These are phyloP conservation scores for Pythium chondricola DNA, from an alignment of 352 stramenopile genomes.

Conservation along the genomic window DNA sequence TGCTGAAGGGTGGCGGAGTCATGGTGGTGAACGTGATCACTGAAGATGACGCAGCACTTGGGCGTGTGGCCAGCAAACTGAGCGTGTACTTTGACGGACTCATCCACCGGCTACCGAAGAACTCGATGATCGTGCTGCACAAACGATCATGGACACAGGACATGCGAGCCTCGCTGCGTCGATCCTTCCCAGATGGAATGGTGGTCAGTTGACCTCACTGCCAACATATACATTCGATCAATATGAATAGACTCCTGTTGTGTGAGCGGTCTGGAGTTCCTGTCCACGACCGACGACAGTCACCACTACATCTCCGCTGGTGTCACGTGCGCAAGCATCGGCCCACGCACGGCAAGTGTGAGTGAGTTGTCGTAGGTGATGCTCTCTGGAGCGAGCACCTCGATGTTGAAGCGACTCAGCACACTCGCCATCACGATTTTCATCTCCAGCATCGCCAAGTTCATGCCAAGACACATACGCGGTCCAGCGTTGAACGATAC, in stretches of 20 bases:
- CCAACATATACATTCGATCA: too few species aligned
- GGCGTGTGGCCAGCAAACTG: conserved; percentile 12
- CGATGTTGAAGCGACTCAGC: conserved; percentile 51
- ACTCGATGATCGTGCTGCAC: conserved; percentile 8
- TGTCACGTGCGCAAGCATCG: conserved; percentile 2
- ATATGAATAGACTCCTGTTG: too few species aligned
- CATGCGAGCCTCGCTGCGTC: too few species aligned
- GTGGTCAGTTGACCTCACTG: too few species aligned
- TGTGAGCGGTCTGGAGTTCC: too few species aligned
- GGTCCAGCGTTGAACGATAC: conserved; percentile 55
- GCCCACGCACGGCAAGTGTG: conserved; percentile 42
- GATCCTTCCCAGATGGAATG: too few species aligned
- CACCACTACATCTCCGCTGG: background rate
- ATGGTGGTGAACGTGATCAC: conserved; percentile 60
- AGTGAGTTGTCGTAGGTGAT: conserved; percentile 38
- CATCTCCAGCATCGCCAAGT: conserved; percentile 73
- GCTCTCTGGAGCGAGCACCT: conserved; percentile 20
- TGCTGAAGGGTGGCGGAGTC: conserved; percentile 28
- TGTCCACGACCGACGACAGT: too few species aligned
- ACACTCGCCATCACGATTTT: conserved; percentile 56
- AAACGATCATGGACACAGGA: too few species aligned
- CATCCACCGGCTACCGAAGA: background rate
- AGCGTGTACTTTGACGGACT: background rate
- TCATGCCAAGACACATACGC: conserved; percentile 42
- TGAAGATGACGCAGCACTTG: conserved; percentile 24